phyloP scores from a whole-genome alignment of 2,329 filamentous ascomycete genomes.

The Zalaria obscura region DNA sequence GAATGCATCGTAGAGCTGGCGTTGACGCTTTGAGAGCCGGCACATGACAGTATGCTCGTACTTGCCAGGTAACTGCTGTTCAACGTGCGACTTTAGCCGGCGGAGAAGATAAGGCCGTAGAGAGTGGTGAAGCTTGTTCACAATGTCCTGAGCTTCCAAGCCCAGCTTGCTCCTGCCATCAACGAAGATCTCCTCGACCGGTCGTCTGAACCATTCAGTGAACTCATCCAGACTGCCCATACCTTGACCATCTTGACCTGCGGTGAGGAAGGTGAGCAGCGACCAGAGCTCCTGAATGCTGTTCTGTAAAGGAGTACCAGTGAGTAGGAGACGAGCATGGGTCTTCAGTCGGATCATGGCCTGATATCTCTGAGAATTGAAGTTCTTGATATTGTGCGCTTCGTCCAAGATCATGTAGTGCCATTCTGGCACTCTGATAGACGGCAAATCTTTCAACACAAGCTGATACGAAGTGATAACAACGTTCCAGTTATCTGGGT shows the following conservation, averaged over 20 bases:
- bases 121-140: conserved; percentile 86
- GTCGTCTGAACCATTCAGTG: conserved; percentile 87
- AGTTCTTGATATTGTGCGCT: conserved; percentile 99
- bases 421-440: conserved; percentile 86
- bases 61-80: conserved; percentile 97
- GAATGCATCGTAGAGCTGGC: conserved; percentile 93
- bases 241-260: conserved; percentile 63
- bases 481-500: conserved; percentile 65
- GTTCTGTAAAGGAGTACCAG: conserved; percentile 91
- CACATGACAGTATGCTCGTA: conserved; percentile 97
- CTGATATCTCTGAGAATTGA: conserved; percentile 95
- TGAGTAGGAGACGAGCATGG: conserved; percentile 70
- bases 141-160: conserved; percentile 81
- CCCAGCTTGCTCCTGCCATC: conserved; percentile 90
- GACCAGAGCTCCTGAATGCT: conserved; percentile 97
- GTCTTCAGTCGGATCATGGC: conserved; percentile 90
- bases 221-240: conserved; percentile 95
- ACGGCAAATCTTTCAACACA: conserved; percentile 82
- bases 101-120: conserved; percentile 83
- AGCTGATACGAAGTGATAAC: conserved; percentile 97
- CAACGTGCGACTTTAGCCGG: conserved; percentile 86
- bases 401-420: conserved; percentile 98
- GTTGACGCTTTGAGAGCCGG: conserved; percentile 83
- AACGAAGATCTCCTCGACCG: conserved; percentile 90
- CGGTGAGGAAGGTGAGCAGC: conserved; percentile 89